Base-by-base conservation (phyloP, 495 filamentous ascomycete genomes). In the Aspergillus bridgeri region DNA sequence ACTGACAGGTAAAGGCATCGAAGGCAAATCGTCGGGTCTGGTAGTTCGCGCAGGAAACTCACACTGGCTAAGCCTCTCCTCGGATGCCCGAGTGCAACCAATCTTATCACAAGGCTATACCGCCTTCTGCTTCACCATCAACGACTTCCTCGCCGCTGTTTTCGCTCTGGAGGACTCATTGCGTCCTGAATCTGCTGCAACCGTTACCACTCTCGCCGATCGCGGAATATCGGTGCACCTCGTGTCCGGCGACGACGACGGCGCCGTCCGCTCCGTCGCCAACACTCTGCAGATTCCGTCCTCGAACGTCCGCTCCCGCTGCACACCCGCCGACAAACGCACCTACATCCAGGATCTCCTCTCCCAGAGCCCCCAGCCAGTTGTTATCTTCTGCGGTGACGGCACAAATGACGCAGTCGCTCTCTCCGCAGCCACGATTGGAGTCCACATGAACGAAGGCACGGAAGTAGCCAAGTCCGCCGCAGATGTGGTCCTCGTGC, bases 371-470 rank as follows among this genome's bases (percentile, higher is more conserved):
- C 53, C 70, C 48, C 68, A 7, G 58, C 78, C 3, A 78, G 33
- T 38, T 13, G 33, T 90, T 20, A 59, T 92, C 18, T 92, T 93
- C 70, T 79, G 80, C 60, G 90, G 90, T 45, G 90, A 94, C 63
- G 90, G 90, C 7, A 90, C 87, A 4, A 94, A 94, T 69, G 90
- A 92, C 65, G 88, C 89, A 0, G 75, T 86, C 13, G 89, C 90
- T 2, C 78, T 94, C 6, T 81, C 86, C 3, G 79, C 83, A 61
- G 87, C 90, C n/a, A 82, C 82, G 23, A 83, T 94, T 58, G 90
- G 90, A 49, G 70, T 91, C 3, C 86, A 89, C 61, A 80, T 89
- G 59, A 82, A 81, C 65, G 61, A 67, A 57, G 82, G 81, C 27
- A 84, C 77, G 0, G 87, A 91, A 47, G 75, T 91, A 4, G 86